Conservation (phyloP, 2,329 filamentous ascomycete genomes). For the Moelleriella libera region DNA sequence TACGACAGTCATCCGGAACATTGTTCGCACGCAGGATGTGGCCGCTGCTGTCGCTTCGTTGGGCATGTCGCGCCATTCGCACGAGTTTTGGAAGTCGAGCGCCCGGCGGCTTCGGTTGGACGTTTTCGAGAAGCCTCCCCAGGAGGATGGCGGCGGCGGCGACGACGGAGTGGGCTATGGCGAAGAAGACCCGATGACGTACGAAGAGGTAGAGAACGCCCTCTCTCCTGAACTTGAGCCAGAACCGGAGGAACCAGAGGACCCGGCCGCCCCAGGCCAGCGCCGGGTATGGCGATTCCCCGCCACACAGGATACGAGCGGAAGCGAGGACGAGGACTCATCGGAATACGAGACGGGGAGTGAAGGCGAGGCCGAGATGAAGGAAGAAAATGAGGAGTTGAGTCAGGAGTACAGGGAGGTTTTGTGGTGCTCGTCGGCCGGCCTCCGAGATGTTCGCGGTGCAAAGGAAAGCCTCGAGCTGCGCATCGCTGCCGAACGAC, state of each 20-base stretch:
- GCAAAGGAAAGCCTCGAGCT: conserved; percentile 20
- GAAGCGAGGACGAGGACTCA: neutral
- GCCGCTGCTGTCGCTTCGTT: conserved; percentile 33
- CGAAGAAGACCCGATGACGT: conserved; percentile 21
- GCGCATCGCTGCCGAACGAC: conserved; percentile 25
- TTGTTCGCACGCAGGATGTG: conserved; percentile 31
- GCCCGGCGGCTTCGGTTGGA: conserved; percentile 34
- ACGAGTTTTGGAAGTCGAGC: conserved; percentile 30
- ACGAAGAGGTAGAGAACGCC: conserved; percentile 27
- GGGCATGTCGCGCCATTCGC: conserved; percentile 22
- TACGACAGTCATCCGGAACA: conserved; percentile 11
- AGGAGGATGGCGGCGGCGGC: conserved; percentile 9
- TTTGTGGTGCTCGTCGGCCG: conserved; percentile 23
- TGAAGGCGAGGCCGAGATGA: neutral
- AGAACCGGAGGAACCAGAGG: too few relatives aligned
- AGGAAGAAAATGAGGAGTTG: conserved; percentile 16
- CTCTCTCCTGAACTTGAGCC: conserved; percentile 9
- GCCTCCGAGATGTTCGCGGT: conserved; percentile 21
- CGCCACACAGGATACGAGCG: neutral
- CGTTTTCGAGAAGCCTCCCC: conserved; percentile 24
- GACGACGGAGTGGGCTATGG: conserved; percentile 1
- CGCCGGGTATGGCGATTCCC: neutral
- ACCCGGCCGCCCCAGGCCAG: neutral
- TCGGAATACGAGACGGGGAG: too few relatives aligned
- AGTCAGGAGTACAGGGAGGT: conserved; percentile 26